Conservation (phyloP, 371 early-diverging fungal genomes). For the Sporodiniella umbellata region DNA sequence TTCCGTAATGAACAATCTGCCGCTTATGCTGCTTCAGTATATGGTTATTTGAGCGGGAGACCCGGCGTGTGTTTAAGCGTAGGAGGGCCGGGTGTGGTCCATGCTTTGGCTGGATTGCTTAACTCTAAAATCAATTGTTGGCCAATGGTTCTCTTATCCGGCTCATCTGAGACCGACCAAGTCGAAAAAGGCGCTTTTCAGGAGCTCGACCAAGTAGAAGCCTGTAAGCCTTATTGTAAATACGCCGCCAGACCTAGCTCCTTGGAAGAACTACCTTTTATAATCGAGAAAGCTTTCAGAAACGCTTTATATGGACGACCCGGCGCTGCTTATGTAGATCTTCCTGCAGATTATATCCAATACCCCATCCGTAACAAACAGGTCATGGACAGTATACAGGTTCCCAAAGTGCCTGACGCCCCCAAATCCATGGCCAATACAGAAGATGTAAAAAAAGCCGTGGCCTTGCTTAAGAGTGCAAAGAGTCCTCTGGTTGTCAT, state of each 20-base stretch:
- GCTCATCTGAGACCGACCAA: conserved; percentile 55
- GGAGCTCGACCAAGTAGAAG: conserved; percentile 73
- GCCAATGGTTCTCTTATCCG: conserved; percentile 66
- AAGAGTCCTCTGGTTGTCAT: conserved; percentile 67
- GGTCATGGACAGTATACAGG: conserved; percentile 21
- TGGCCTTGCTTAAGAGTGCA: conserved; percentile 37
- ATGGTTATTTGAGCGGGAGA: conserved; percentile 63
- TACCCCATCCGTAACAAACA: conserved; percentile 27
- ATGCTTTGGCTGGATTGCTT: conserved; percentile 70
- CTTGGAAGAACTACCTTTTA: conserved; percentile 50
- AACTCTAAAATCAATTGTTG: conserved; percentile 73
- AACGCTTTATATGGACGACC: conserved; percentile 62
- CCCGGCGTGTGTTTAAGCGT: conserved; percentile 79
- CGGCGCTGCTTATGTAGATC: conserved; percentile 71
- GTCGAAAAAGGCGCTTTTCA: conserved; percentile 76
- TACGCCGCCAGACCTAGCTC: conserved; percentile 54
- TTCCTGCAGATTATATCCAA: conserved; percentile 75
- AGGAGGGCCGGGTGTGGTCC: conserved; percentile 80
- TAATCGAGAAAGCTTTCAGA: conserved; percentile 60
- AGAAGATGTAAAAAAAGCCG: conserved; percentile 26
- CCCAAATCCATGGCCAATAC: conserved; percentile 49
- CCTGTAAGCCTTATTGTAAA: conserved; percentile 65
- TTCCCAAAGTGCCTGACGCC: conserved; percentile 22
- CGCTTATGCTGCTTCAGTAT: conserved; percentile 72
- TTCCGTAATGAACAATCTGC: conserved; percentile 82